phyloP scores from a whole-genome alignment of 495 filamentous ascomycete species.

The Lasiosphaeria ovina region DNA sequence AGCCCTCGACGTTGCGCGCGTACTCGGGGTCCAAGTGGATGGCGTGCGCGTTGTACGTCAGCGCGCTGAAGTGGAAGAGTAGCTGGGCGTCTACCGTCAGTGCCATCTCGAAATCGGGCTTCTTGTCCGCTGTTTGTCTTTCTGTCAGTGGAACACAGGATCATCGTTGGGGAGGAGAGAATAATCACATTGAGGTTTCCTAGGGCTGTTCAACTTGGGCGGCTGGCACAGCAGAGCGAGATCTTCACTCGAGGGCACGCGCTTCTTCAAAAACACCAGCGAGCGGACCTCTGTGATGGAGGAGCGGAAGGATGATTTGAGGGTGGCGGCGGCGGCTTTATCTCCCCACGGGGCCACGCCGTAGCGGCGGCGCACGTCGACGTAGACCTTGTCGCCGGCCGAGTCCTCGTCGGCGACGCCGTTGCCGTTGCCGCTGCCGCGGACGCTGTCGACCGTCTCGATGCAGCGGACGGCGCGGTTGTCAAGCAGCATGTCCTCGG shows the following conservation, averaged over 20 bases:
- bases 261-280: constrained; percentile 5
- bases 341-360: neutral
- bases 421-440: constrained; percentile 41
- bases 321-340: neutral
- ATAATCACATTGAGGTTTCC: neutral
- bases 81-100: constrained; percentile 57
- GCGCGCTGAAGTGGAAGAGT: constrained; percentile 79
- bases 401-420: neutral
- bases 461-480: constrained; percentile 54
- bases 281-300: neutral
- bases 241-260: neutral
- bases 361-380: constrained; percentile 1
- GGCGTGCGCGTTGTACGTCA: constrained; percentile 81
- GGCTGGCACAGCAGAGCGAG: neutral
- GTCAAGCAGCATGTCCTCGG: constrained; percentile 39
- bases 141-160: neutral
- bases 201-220: neutral
- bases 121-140: neutral
- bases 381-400: neutral
- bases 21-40: constrained; percentile 81
- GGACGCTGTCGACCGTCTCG: constrained; percentile 58
- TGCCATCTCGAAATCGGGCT: constrained; percentile 35
- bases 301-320: neutral
- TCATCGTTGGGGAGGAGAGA: neutral
- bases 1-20: constrained; percentile 67